These are phyloP conservation scores for Penicillium lividum DNA, from an alignment of 495 filamentous ascomycete genomes.

Conservation along the genomic window DNA sequence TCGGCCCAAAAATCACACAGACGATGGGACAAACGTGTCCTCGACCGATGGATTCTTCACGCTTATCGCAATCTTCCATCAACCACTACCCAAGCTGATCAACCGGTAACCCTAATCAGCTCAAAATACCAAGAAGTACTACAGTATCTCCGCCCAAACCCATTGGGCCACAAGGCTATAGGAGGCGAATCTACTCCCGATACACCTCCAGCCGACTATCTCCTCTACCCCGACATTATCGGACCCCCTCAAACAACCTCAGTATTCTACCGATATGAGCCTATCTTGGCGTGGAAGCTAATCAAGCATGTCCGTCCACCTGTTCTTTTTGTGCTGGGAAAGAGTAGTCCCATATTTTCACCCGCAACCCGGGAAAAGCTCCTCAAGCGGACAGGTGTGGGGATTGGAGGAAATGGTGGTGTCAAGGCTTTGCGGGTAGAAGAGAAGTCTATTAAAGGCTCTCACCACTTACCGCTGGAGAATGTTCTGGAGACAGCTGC, in stretches of 20 bases:
- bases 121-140: slow-evolving; percentile 28
- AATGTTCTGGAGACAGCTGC: slow-evolving; percentile 49
- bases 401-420: slow-evolving; percentile 38
- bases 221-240: slow-evolving; percentile 20
- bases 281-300: slow-evolving; percentile 18
- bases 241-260: slow-evolving; percentile 48
- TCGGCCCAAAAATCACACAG: slow-evolving; percentile 56
- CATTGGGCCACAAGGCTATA: neutral
- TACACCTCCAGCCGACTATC: slow-evolving; percentile 5
- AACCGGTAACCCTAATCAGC: slow-evolving; percentile 2
- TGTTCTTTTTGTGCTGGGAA: slow-evolving; percentile 65
- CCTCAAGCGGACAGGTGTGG: slow-evolving; percentile 24
- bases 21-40: slow-evolving; percentile 71
- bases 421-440: slow-evolving; percentile 53
- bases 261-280: slow-evolving; percentile 43
- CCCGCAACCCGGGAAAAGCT: slow-evolving; percentile 19
- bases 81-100: slow-evolving; percentile 6
- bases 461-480: slow-evolving; percentile 75
- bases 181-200: neutral
- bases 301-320: slow-evolving; percentile 48
- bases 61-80: slow-evolving; percentile 68
- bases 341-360: slow-evolving; percentile 49
- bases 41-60: slow-evolving; percentile 63
- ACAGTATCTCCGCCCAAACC: slow-evolving; percentile 45
- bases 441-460: slow-evolving; percentile 54